Evolutionary conservation across 352 stramenopile genomes (phyloP), one percentile per base, ranked within the genome.

Genomic region (Blastocystis sp.): DNA sequence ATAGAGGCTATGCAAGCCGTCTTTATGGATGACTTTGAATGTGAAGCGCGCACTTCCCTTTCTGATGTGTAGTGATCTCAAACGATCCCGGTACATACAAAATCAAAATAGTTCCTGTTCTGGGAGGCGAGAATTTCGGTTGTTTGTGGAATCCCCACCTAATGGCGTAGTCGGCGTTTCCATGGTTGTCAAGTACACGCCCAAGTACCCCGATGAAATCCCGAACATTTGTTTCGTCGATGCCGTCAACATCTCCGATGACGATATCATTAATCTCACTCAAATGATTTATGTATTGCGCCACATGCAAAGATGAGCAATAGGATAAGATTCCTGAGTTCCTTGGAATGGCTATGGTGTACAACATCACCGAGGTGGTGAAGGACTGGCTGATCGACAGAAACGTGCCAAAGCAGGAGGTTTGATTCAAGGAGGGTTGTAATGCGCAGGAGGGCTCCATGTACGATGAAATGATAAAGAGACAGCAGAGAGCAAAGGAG

Each of bases 11-110:
- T 81, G 71, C 71, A 81, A 81, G 71, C 71, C 35, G 71, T 81
- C 24, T 81, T 81, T 66, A 81, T 81, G 71, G 71, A 81, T n/a
- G 71, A 81, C 50, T 81, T 63, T 67, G 59, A 81, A n/a, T 63
- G 71, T 81, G 19, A 6, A 1, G 16, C 66, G 21, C n/a, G 13
- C 66, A 13, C 66, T 3, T 50, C 3, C 51, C 24, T 63, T 16
- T 35, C n/a, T 50, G 10, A 55, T n/a, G 21, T 6, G 3, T 81
- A 81, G 71, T 65, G 9, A 39, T 81, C 26, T 81, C 71, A 10
- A 26, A 66, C 21, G 24, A 81, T 66, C 71, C 71, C 6, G 26
- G n/a, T 24, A 81, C 71, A 39, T 81, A 63, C 41, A 81, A 66
- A 63, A 81, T 81, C 3, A 81, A 65, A 24, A 24, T 81, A 4